Percentiles rank a stretch among this genome's conserved stretches.
Evolutionary conservation across 768 basidiomycete genomes (phyloP).

Genomic region (Tylopilus sp.): DNA sequence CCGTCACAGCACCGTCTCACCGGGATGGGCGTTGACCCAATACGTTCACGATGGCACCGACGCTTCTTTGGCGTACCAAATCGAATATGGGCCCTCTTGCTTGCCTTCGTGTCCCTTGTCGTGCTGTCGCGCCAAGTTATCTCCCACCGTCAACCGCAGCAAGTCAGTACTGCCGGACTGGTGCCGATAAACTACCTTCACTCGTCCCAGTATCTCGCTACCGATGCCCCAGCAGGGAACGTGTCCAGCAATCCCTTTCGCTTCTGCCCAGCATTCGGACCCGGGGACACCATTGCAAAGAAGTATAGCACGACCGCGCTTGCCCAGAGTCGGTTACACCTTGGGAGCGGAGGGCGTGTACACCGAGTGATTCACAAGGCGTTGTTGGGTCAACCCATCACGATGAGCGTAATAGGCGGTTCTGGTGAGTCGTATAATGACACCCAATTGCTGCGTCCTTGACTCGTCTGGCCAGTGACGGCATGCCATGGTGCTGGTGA

Average conservation of each 20-base stretch:
- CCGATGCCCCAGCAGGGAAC: slow-evolving; percentile 35
- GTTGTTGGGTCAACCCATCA: slow-evolving; percentile 79
- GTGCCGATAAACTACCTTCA: slow-evolving; percentile 85
- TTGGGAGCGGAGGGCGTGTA: slow-evolving; percentile 77
- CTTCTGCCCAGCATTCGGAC: slow-evolving; percentile 89
- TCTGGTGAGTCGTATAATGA: slow-evolving; percentile 55
- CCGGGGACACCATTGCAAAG: slow-evolving; percentile 71
- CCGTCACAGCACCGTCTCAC: slow-evolving; percentile 37
- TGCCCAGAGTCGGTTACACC: slow-evolving; percentile 69
- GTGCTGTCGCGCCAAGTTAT: slow-evolving; percentile 55
- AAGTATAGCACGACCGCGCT: slow-evolving; percentile 77
- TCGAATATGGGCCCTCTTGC: slow-evolving; percentile 64
- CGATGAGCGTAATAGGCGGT: slow-evolving; percentile 87
- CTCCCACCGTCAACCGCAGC: slow-evolving; percentile 29
- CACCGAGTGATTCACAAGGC: slow-evolving; percentile 84
- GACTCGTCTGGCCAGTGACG: slow-evolving; percentile 55
- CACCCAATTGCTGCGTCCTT: background rate
- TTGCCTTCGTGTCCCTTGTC: slow-evolving; percentile 53
- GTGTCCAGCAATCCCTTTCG: slow-evolving; percentile 61
- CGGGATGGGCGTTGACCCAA: slow-evolving; percentile 45
- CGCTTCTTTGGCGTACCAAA: slow-evolving; percentile 62
- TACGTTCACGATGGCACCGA: slow-evolving; percentile 50
- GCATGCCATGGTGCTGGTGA: slow-evolving; percentile 93
- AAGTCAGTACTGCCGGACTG: slow-evolving; percentile 42
- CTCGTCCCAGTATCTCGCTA: slow-evolving; percentile 29